Evolutionary conservation across 2,329 filamentous ascomycete genomes (phyloP).

Genomic region (Neocatenulostroma microsporum): DNA sequence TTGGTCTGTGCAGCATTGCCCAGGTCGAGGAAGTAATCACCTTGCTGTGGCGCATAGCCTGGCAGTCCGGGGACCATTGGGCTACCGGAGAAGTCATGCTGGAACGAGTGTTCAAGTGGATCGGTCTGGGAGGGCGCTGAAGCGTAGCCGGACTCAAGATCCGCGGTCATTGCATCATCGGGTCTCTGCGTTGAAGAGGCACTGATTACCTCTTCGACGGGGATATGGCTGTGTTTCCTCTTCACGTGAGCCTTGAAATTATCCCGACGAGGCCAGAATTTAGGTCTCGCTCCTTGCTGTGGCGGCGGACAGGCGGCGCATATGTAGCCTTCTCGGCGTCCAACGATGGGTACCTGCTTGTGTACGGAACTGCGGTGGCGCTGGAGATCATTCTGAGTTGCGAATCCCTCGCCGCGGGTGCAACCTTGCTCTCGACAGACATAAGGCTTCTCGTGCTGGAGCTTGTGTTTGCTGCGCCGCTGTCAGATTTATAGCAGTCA

Average conservation of each 20-base stretch:
- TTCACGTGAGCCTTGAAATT: constrained; percentile 77
- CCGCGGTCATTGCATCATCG: constrained; percentile 7
- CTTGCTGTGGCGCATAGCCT: constrained; percentile 5
- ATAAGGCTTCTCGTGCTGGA: constrained; percentile 61
- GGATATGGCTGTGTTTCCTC: constrained; percentile 54
- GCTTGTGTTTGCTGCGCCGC: constrained; percentile 61
- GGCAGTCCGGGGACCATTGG: constrained; percentile 26
- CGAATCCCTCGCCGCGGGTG: constrained; percentile 59
- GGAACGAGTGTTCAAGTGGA: constrained; percentile 3
- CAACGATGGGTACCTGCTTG: constrained; percentile 38
- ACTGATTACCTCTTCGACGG: constrained; percentile 38
- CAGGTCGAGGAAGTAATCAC: constrained; percentile 6
- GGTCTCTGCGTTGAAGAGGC: constrained; percentile 6
- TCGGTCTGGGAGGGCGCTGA: constrained; percentile 2
- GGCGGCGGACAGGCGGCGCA: constrained; percentile 54
- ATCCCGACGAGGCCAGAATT: constrained; percentile 72
- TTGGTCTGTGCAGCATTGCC: background rate
- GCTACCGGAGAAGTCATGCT: constrained; percentile 30
- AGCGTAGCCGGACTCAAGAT: constrained; percentile 10
- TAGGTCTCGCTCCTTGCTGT: constrained; percentile 50
- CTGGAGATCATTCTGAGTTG: constrained; percentile 72
- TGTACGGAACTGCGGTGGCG: constrained; percentile 68
- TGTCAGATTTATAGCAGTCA: constrained; percentile 3
- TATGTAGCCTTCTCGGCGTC: constrained; percentile 36
- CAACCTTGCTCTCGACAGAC: constrained; percentile 55